Percentiles rank a stretch among this genome's conserved stretches.
phyloP scores from a whole-genome alignment of 805 yeast genomes.

The Zygoascus ofunaensis region DNA sequence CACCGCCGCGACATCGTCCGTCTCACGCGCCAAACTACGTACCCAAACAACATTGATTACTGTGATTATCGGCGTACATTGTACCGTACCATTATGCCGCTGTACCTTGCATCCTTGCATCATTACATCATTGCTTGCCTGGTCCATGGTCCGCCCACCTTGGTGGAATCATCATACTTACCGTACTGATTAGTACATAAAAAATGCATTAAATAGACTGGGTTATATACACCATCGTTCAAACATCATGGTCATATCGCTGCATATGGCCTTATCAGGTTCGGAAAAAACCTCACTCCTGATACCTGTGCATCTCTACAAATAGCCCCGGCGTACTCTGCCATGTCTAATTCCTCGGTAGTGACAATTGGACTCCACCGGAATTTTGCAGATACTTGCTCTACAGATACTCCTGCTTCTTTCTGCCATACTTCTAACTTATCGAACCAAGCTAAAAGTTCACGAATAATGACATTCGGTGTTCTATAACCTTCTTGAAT shows the following conservation, averaged over 20 bases:
- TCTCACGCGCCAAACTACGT: background rate
- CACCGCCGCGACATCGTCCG: background rate
- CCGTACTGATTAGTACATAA: too few species aligned
- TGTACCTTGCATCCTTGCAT: background rate
- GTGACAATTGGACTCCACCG: constrained; percentile 63
- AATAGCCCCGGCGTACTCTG: constrained; percentile 47
- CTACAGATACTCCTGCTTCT: constrained; percentile 27
- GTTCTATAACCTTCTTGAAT: constrained; percentile 33
- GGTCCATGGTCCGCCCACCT: too few species aligned
- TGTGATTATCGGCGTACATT: too few species aligned
- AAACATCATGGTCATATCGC: background rate
- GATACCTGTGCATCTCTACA: constrained; percentile 60
- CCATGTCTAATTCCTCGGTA: constrained; percentile 51
- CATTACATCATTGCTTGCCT: background rate
- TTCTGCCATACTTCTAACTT: constrained; percentile 20
- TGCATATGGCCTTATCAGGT: constrained; percentile 23
- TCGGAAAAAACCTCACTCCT: constrained; percentile 56
- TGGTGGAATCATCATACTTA: too few species aligned
- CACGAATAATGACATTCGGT: constrained; percentile 30
- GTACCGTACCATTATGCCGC: background rate
- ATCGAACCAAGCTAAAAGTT: constrained; percentile 24
- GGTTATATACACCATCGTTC: too few species aligned
- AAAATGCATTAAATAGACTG: background rate
- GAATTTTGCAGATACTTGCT: constrained; percentile 40
- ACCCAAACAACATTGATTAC: background rate